Conservation (phyloP, 1,284 basidiomycete species). For the Boletus nobilissimus region DNA sequence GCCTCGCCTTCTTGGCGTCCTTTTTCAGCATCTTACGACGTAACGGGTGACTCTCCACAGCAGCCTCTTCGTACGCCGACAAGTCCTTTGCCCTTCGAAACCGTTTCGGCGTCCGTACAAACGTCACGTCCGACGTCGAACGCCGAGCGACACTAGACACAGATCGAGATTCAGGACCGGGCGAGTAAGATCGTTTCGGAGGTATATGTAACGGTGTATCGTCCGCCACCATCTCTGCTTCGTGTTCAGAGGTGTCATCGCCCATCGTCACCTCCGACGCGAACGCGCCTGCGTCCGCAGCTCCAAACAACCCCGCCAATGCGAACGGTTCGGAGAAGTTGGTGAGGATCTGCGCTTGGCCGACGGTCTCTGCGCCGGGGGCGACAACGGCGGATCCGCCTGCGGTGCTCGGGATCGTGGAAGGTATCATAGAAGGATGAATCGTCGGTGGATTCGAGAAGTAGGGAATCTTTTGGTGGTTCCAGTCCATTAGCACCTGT, state of each 20-base stretch:
- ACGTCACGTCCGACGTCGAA: conserved; percentile 9
- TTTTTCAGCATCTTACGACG: conserved; percentile 66
- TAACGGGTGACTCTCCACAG: conserved; percentile 64
- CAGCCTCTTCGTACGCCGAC: conserved; percentile 53
- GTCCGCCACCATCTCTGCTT: conserved; percentile 60
- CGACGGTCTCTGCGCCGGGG: conserved; percentile 78
- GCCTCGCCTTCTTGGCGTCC: conserved; percentile 67
- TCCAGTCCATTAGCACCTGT: conserved; percentile 94
- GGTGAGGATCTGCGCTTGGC: conserved; percentile 76
- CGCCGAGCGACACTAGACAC: neutral
- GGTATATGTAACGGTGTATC: conserved; percentile 53
- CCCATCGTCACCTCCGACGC: conserved; percentile 48
- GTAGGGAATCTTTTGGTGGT: conserved; percentile 94
- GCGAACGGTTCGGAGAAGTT: conserved; percentile 77
- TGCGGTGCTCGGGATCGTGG: conserved; percentile 51
- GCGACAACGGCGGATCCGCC: conserved; percentile 55
- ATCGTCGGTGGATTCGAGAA: conserved; percentile 82
- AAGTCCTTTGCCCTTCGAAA: conserved; percentile 61
- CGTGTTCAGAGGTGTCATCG: conserved; percentile 46
- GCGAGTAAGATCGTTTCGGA: conserved; percentile 51
- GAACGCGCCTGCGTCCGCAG: conserved; percentile 80
- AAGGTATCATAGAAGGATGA: conserved; percentile 79
- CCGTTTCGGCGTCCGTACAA: conserved; percentile 65
- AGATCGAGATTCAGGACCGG: conserved; percentile 28
- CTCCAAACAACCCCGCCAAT: conserved; percentile 77